Conservation (phyloP, 352 stramenopile species). For the Pythium insidiosum region DNA sequence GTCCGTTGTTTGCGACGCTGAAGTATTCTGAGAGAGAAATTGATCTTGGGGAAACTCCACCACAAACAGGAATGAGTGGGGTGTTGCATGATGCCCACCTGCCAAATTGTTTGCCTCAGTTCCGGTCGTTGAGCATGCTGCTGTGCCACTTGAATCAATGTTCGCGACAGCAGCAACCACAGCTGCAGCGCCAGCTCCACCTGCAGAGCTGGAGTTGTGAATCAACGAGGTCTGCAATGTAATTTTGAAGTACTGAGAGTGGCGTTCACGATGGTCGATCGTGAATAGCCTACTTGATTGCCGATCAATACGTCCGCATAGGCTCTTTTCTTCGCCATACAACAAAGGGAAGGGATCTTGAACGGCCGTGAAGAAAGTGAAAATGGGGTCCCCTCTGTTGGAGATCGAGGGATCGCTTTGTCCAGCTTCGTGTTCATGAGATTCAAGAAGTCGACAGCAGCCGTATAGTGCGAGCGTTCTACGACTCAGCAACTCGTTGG, state of each 20-base stretch:
- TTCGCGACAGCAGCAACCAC: constrained; percentile 8
- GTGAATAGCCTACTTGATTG: constrained; percentile 30
- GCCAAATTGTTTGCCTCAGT: constrained; percentile 5
- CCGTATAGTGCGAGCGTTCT: constrained; percentile 30
- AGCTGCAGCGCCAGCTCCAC: constrained; percentile 21
- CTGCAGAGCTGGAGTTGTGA: constrained; percentile 25
- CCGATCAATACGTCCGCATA: constrained; percentile 28
- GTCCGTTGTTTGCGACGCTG: no score
- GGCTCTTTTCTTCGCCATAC: constrained; percentile 16
- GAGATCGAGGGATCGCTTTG: neutral
- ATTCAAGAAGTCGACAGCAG: constrained; percentile 21
- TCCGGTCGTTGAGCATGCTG: constrained; percentile 10
- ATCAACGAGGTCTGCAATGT: constrained; percentile 32
- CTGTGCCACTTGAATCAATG: constrained; percentile 10
- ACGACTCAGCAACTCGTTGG: constrained; percentile 26
- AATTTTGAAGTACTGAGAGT: constrained; percentile 19
- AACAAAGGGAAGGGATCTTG: constrained; percentile 21
- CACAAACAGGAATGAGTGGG: constrained; percentile 43
- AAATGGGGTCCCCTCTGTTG: constrained; percentile 3
- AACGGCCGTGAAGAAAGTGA: constrained; percentile 38
- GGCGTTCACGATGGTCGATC: constrained; percentile 16
- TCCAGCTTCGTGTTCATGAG: constrained; percentile 9
- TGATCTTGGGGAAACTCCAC: constrained; percentile 18
- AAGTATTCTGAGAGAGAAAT: no score
- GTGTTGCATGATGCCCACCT: constrained; percentile 1